These are phyloP conservation scores for Gossypium aridum DNA, from an alignment of 441 rosid species.

Conservation along the genomic window DNA sequence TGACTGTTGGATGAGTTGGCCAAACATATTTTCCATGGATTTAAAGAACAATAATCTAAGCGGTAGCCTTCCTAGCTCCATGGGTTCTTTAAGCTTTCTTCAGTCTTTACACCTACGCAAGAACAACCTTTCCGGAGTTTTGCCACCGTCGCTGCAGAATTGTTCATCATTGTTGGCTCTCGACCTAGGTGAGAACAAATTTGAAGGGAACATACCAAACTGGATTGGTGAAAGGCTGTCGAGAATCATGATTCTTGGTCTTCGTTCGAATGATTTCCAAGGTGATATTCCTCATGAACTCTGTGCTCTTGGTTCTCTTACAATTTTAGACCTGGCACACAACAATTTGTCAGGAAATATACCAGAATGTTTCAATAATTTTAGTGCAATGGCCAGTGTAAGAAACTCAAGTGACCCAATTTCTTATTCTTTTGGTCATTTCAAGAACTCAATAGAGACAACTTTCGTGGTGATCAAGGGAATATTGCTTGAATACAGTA, in stretches of 20 bases:
- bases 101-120: conserved; percentile 19
- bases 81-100: conserved; percentile 11
- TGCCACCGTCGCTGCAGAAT: neutral
- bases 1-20: conserved; percentile 19
- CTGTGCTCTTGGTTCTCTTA: neutral
- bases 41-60: conserved; percentile 6
- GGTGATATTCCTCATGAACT: neutral
- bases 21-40: neutral
- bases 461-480: neutral
- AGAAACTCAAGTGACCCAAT: neutral
- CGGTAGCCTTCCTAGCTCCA: conserved; percentile 18
- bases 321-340: conserved; percentile 1
- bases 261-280: neutral
- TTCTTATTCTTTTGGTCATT: conserved; percentile 1
- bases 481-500: neutral
- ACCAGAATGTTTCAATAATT: neutral
- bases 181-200: neutral
- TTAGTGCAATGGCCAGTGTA: neutral
- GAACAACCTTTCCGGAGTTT: conserved; percentile 15
- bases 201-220: conserved; percentile 1
- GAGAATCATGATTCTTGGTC: neutral
- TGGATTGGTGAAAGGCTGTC: neutral
- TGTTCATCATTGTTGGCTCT: neutral
- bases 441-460: neutral
- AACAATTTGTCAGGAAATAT: conserved; percentile 4